These are phyloP conservation scores for Sindora glabra DNA, from an alignment of 306 rosid species.

Conservation along the genomic window DNA sequence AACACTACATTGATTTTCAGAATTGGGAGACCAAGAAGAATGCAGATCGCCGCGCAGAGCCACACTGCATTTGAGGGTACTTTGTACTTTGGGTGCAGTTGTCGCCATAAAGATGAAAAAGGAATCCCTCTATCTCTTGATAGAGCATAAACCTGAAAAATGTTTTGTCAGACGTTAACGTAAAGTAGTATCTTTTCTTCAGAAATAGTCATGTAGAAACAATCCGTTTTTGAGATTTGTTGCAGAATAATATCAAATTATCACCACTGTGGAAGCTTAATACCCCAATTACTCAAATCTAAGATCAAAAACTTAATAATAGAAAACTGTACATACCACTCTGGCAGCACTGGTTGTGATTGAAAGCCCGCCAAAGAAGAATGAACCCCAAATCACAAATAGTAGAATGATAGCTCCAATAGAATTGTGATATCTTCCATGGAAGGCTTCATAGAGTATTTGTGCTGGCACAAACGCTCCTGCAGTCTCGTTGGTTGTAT, in stretches of 20 bases:
- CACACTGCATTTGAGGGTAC: constrained; percentile 86
- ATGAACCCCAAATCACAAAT: constrained; percentile 75
- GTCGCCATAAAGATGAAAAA: constrained; percentile 54
- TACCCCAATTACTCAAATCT: background rate
- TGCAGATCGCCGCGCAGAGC: constrained; percentile 78
- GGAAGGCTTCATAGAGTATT: constrained; percentile 78
- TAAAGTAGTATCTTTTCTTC: background rate
- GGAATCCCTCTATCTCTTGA: constrained; percentile 82
- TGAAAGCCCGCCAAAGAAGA: constrained; percentile 85
- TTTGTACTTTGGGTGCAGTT: constrained; percentile 65
- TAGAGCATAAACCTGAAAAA: constrained; percentile 68
- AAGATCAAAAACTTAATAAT: background rate
- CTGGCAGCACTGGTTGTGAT: constrained; percentile 85
- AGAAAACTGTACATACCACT: constrained; percentile 42
- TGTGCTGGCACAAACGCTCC: constrained; percentile 85
- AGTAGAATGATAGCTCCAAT: constrained; percentile 62
- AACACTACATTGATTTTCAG: constrained; percentile 63
- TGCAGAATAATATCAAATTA: too few relatives aligned
- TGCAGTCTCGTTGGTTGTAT: constrained; percentile 59
- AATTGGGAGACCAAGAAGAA: constrained; percentile 76
- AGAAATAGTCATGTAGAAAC: background rate
- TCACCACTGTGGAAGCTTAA: background rate
- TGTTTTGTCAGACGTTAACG: background rate
- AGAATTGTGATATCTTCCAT: constrained; percentile 67
- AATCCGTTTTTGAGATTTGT: background rate